Evolutionary conservation across 139 green algal genomes (phyloP).

Genomic region (Volvox africanus): DNA sequence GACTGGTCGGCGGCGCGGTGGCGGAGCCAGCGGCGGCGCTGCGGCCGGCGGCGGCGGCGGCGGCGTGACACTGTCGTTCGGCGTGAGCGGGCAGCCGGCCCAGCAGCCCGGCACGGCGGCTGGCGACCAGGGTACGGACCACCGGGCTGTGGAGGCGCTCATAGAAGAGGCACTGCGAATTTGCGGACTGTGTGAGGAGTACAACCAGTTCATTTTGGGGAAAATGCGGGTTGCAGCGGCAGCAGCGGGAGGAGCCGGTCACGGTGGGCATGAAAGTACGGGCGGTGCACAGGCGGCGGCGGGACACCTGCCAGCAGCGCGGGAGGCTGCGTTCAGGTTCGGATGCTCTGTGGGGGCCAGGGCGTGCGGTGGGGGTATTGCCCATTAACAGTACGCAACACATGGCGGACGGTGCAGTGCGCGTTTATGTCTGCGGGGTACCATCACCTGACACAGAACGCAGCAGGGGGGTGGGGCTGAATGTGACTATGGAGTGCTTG

Average conservation of each 20-base stretch:
- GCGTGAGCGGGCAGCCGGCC: neutral
- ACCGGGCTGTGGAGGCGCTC: constrained; percentile 71
- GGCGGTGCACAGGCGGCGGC: neutral
- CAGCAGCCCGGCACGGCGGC: neutral
- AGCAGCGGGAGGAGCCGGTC: constrained; percentile 8
- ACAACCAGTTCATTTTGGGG: constrained; percentile 87
- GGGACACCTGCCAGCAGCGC: constrained; percentile 24
- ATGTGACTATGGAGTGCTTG: too few relatives aligned
- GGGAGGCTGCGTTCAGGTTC: constrained; percentile 57
- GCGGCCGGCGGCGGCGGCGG: neutral
- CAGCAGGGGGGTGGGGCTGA: too few relatives aligned
- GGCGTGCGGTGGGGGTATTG: too few relatives aligned
- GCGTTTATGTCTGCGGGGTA: too few relatives aligned
- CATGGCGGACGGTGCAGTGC: too few relatives aligned
- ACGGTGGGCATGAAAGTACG: neutral
- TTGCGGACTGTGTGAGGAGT: constrained; percentile 89
- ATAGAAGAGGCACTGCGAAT: constrained; percentile 88
- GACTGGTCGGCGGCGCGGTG: neutral
- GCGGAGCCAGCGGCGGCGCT: constrained; percentile 19
- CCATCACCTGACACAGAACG: too few relatives aligned
- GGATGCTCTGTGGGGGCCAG: too few relatives aligned
- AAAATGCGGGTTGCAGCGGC: constrained; percentile 70
- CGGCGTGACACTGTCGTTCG: too few relatives aligned
- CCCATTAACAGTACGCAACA: too few relatives aligned
- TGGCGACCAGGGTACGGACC: neutral